These are phyloP conservation scores for Phoma herbarum DNA, from an alignment of 2,329 filamentous ascomycete genomes.

Conservation along the genomic window DNA sequence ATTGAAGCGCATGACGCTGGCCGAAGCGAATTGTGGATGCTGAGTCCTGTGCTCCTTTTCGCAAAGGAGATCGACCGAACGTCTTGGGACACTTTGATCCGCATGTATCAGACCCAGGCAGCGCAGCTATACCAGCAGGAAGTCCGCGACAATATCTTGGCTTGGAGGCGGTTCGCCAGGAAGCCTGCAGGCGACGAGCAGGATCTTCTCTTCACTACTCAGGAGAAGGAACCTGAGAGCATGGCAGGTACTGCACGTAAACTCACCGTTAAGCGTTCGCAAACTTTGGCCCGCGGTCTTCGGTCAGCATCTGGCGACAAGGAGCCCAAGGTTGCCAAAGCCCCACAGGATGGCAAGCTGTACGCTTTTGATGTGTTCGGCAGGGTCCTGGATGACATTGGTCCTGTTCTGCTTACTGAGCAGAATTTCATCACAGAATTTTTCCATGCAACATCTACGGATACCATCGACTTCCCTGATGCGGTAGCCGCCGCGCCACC, in stretches of 20 bases:
- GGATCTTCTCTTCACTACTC: slow-evolving; percentile 87
- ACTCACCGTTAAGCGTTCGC: slow-evolving; percentile 91
- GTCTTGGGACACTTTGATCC: slow-evolving; percentile 82
- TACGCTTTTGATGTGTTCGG: slow-evolving; percentile 84
- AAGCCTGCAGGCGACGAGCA: slow-evolving; percentile 80
- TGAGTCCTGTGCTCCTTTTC: slow-evolving; percentile 87
- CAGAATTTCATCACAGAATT: slow-evolving; percentile 98
- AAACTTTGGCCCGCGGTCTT: slow-evolving; percentile 80
- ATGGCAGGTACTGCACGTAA: slow-evolving; percentile 76
- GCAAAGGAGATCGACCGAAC: slow-evolving; percentile 81
- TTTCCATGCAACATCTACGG: slow-evolving; percentile 90
- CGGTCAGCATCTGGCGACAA: slow-evolving; percentile 74
- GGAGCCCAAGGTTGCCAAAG: slow-evolving; percentile 64
- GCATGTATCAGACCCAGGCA: slow-evolving; percentile 80
- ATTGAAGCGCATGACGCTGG: slow-evolving; percentile 73
- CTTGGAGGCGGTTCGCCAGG: slow-evolving; percentile 81
- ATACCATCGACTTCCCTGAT: slow-evolving; percentile 84
- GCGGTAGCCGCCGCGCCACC: slow-evolving; percentile 73
- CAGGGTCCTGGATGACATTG: slow-evolving; percentile 79
- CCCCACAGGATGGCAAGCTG: slow-evolving; percentile 67
- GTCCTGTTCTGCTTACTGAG: slow-evolving; percentile 86
- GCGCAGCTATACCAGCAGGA: slow-evolving; percentile 81
- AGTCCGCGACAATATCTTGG: slow-evolving; percentile 77
- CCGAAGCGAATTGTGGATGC: slow-evolving; percentile 82
- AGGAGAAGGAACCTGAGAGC: slow-evolving; percentile 87